Percentiles rank a stretch among this genome's conserved stretches.
Conservation (phyloP, 176 grass and related monocot genomes). For the bread wheat (Triticum aestivum) region IWGSC_CS_RefSeq_v2.1 NC_057812.1:125966102-125966601, state of each 20-base stretch:
- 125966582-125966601: background rate
- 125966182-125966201: conserved; percentile 99
- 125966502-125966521: background rate
- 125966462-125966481: background rate
- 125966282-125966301: conserved; percentile 10
- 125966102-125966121: background rate
- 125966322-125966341: conserved; percentile 99
- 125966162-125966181: conserved; percentile 87
- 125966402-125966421: background rate
- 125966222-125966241: conserved; percentile 98
- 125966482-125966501: background rate
- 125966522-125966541: background rate
- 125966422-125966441: background rate
- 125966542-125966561: background rate
- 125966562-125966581: background rate
- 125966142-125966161: conserved; percentile 25
- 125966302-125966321: conserved; percentile 84
- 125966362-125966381: conserved; percentile 31
- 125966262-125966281: conserved; percentile 6
- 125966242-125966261: background rate
- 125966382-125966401: background rate
- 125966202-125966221: conserved; percentile 99
- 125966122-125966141: conserved; percentile 21
- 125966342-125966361: conserved; percentile 99
- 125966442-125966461: background rate